phyloP scores from a whole-genome alignment of 2,329 filamentous ascomycete species.

The Phialophora chinensis region DNA sequence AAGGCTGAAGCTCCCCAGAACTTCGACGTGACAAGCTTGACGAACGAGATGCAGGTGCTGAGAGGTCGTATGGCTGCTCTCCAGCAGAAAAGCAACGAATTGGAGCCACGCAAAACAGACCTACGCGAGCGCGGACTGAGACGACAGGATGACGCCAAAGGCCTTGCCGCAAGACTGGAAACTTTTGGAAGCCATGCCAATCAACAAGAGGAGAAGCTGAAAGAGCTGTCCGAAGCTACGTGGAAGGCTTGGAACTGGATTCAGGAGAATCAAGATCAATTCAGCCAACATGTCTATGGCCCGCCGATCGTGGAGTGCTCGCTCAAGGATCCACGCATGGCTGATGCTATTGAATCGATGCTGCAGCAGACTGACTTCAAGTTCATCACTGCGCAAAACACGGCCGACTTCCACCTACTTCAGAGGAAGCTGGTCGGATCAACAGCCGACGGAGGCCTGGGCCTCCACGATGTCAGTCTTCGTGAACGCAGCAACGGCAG shows the following conservation, averaged over 20 bases:
- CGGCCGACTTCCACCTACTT: slow-evolving; percentile 75
- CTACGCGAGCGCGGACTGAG: slow-evolving; percentile 50
- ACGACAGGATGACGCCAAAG: slow-evolving; percentile 47
- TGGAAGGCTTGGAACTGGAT: slow-evolving; percentile 82
- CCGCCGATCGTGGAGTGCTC: slow-evolving; percentile 82
- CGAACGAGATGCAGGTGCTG: slow-evolving; percentile 29
- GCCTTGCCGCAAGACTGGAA: slow-evolving; percentile 58
- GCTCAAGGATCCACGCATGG: slow-evolving; percentile 73
- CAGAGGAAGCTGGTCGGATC: slow-evolving; percentile 64
- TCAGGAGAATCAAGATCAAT: slow-evolving; percentile 69
- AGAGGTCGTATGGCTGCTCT: slow-evolving; percentile 43
- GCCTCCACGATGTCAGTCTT: slow-evolving; percentile 73
- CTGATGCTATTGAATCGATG: slow-evolving; percentile 64
- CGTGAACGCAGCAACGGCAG: slow-evolving; percentile 54
- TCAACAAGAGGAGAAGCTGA: slow-evolving; percentile 72
- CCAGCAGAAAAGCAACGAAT: slow-evolving; percentile 47
- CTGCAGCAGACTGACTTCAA: slow-evolving; percentile 61
- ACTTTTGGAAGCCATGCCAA: slow-evolving; percentile 76
- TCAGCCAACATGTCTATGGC: slow-evolving; percentile 78
- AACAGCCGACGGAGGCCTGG: slow-evolving; percentile 55
- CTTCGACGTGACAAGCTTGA: slow-evolving; percentile 60
- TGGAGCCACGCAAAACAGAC: slow-evolving; percentile 29
- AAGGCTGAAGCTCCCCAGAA: slow-evolving; percentile 66
- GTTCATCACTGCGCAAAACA: slow-evolving; percentile 76
- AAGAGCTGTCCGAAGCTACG: slow-evolving; percentile 66